Conservation (phyloP, 306 rosid species). For the Cicer cuneatum region DNA sequence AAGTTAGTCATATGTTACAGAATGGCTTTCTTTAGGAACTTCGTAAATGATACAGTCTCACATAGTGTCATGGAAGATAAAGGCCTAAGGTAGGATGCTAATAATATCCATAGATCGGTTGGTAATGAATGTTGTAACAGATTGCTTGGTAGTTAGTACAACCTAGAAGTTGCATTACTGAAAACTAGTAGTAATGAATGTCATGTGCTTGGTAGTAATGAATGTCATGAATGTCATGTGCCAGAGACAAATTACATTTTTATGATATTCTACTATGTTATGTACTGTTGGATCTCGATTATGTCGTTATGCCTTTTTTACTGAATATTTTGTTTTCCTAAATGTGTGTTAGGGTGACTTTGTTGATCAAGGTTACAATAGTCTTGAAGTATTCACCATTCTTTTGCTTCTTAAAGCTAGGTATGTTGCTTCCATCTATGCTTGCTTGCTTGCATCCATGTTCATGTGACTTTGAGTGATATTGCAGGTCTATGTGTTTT, state of each 20-base stretch:
- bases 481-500: no score
- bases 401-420: constrained; percentile 98
- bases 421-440: constrained; percentile 48
- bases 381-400: constrained; percentile 97
- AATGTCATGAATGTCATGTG: no score
- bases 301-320: background rate
- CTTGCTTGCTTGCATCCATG: constrained; percentile 2
- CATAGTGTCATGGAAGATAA: constrained; percentile 72
- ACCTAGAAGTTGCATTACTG: no score
- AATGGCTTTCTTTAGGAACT: constrained; percentile 92
- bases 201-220: no score
- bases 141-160: no score
- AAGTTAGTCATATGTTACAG: constrained; percentile 58
- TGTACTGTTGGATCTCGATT: constrained; percentile 20
- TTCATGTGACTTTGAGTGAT: constrained; percentile 23
- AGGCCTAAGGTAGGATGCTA: constrained; percentile 61
- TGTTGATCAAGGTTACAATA: constrained; percentile 97
- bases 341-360: constrained; percentile 81
- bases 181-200: no score
- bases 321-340: constrained; percentile 20
- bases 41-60: constrained; percentile 72
- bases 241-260: constrained; percentile 97
- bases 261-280: constrained; percentile 60
- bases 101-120: constrained; percentile 59
- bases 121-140: constrained; percentile 70